Base-by-base conservation (phyloP, 176 grass and related monocot species). In the Carex pumila region DNA sequence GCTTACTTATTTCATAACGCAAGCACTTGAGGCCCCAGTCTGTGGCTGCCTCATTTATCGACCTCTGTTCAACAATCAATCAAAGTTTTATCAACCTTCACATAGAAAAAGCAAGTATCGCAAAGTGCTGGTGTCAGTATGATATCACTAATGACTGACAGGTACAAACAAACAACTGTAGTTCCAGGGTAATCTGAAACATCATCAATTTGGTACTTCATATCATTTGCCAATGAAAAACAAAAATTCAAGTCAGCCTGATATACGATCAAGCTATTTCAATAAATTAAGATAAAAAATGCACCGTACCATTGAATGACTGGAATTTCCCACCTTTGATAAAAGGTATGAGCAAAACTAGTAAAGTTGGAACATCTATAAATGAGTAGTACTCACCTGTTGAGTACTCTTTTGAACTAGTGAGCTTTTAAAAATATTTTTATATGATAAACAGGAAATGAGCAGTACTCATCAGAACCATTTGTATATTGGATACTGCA, bases 1-100 rank as follows among this genome's bases (percentile, higher is more conserved):
- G 29, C 92, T 89, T 93, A 98, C 93, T 85, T 84, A 95, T 98
- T 81, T 98, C 96, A 85, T 95, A 98, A 79, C 93, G 96, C 69
- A 98, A 78, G 82, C 96, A 98, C 80, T 92, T 98, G 68, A 98
- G 83, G 5, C 96, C 96, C 96, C 96, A 98, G 82, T 83, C 89
- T 39, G 83, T 63, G 1, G 96, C 91, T 6, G 96, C 96, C 57
- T 98, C 96, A 86, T 98, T 98, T 62, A 98, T 98, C 34, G 93
- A 71, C 83, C 85, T 93, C 96, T 98, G 79, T 78, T 64, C 79
- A 54, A 65, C 54, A 89, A 64, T 81, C n/a, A 66, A 22, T 67
- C 62, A 81, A 84, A 79, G 14, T 22, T 34, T 34, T 78, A 78
- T 78, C 15, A 53, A 43, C 21, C 29, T 55, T 57, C 29, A 78